Conservation (phyloP, 2,329 filamentous ascomycete genomes). For the Curvularia verruculosa region DNA sequence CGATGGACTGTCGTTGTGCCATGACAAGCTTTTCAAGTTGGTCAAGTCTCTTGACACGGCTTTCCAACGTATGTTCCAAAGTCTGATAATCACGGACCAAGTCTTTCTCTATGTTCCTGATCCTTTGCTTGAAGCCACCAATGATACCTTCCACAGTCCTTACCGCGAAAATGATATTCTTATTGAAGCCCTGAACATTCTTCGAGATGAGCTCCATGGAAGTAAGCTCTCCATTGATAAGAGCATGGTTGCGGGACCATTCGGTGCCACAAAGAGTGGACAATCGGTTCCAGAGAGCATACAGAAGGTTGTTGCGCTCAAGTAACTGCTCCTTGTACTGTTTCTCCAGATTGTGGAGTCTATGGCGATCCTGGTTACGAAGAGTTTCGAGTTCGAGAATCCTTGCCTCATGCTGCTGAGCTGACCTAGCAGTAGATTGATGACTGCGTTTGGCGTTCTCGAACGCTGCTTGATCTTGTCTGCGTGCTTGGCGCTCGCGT, state of each 20-base stretch:
- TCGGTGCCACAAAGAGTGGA: constrained; percentile 86
- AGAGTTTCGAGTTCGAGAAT: constrained; percentile 86
- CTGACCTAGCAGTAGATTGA: constrained; percentile 82
- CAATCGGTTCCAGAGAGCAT: constrained; percentile 88
- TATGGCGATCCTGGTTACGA: constrained; percentile 77
- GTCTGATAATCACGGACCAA: constrained; percentile 89
- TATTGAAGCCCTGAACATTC: constrained; percentile 85
- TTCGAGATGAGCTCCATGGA: constrained; percentile 84
- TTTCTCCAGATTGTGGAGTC: constrained; percentile 75
- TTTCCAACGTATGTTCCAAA: constrained; percentile 79
- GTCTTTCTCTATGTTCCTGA: constrained; percentile 85
- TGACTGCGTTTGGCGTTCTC: constrained; percentile 89
- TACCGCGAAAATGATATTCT: constrained; percentile 84
- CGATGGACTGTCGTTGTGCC: constrained; percentile 47
- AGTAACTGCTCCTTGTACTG: constrained; percentile 84
- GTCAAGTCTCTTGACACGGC: constrained; percentile 83
- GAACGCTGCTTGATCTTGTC: constrained; percentile 84
- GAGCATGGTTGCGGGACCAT: constrained; percentile 87
- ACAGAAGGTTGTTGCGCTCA: constrained; percentile 86
- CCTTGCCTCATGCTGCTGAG: constrained; percentile 81
- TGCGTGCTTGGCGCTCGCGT: constrained; percentile 83
- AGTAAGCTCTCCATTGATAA: constrained; percentile 86
- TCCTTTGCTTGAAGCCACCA: constrained; percentile 75
- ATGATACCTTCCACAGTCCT: constrained; percentile 86
- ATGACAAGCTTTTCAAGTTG: constrained; percentile 78